These are phyloP conservation scores for Acorus gramineus DNA, from an alignment of 106 monocot species.

Conservation along the genomic window DNA sequence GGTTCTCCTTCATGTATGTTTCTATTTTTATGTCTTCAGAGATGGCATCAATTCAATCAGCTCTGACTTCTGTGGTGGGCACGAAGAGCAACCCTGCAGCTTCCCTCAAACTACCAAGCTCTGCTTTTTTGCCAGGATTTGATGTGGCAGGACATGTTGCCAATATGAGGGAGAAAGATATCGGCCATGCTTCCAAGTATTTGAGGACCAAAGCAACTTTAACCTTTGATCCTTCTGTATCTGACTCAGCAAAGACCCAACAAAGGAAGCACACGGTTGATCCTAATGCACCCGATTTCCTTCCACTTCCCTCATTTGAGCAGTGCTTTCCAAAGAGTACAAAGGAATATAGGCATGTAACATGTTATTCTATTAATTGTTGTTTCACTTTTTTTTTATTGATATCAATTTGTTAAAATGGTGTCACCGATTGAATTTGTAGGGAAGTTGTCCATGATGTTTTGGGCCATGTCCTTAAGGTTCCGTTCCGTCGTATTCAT, in stretches of 20 bases:
- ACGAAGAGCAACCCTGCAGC: slow-evolving; percentile 15
- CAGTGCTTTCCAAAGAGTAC: slow-evolving; percentile 94
- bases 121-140: slow-evolving; percentile 37
- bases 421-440: not conserved
- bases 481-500: slow-evolving; percentile 84
- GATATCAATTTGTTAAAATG: too few relatives aligned
- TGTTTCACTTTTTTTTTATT: not conserved
- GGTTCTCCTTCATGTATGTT: not conserved
- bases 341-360: slow-evolving; percentile 62
- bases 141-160: slow-evolving; percentile 8
- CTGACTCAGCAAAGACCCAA: slow-evolving; percentile 33
- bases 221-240: slow-evolving; percentile 35
- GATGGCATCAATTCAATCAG: slow-evolving; percentile 46
- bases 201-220: slow-evolving; percentile 40
- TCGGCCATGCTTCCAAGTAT: not conserved
- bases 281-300: slow-evolving; percentile 83
- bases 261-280: slow-evolving; percentile 62
- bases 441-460: slow-evolving; percentile 76
- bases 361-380: not conserved
- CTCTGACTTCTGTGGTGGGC: slow-evolving; percentile 25
- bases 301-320: slow-evolving; percentile 77
- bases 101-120: slow-evolving; percentile 19
- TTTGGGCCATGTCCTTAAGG: slow-evolving; percentile 65
- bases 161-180: slow-evolving; percentile 13
- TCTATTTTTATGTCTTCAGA: not conserved